These are phyloP conservation scores for Fomitopsis pulvina DNA, from an alignment of 768 basidiomycete species.

Conservation along the genomic window DNA sequence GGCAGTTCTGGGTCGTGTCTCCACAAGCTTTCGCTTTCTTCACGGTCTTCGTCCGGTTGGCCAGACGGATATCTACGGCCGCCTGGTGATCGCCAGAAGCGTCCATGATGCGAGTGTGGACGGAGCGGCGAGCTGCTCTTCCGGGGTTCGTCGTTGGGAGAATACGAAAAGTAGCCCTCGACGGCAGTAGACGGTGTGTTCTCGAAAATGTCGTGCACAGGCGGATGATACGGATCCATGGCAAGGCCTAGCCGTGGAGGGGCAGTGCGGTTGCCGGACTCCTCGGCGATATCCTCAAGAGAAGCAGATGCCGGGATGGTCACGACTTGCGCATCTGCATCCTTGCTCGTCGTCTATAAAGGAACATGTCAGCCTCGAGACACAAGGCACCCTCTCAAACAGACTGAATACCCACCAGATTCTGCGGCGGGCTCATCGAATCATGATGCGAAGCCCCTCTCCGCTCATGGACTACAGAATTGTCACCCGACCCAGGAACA, in stretches of 20 bases:
- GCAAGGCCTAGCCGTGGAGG: conserved; percentile 1
- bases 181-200: conserved; percentile 11
- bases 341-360: not conserved
- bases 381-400: not conserved
- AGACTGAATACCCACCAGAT: not conserved
- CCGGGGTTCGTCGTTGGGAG: conserved; percentile 7
- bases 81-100: conserved; percentile 7
- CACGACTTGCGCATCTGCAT: conserved; percentile 4
- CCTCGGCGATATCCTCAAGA: conserved; percentile 8
- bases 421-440: not conserved
- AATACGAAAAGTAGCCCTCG: conserved; percentile 9
- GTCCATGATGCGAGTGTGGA: conserved; percentile 11
- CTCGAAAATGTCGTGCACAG: conserved; percentile 1
- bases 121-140: conserved; percentile 6
- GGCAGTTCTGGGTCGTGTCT: conserved; percentile 5
- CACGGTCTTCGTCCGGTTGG: conserved; percentile 18
- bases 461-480: conserved; percentile 21
- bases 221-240: conserved; percentile 4
- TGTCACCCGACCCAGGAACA: conserved; percentile 20
- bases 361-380: conserved; percentile 6
- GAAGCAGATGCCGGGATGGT: conserved; percentile 8
- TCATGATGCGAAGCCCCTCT: conserved; percentile 13
- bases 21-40: conserved; percentile 24
- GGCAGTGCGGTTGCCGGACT: conserved; percentile 2
- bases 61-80: conserved; percentile 20